A percentile compares a stretch with the other conserved stretches of the same genome.
phyloP scores from a whole-genome alignment of 176 grass and related monocot genomes.

The Hsuehochloa calcarea region DNA sequence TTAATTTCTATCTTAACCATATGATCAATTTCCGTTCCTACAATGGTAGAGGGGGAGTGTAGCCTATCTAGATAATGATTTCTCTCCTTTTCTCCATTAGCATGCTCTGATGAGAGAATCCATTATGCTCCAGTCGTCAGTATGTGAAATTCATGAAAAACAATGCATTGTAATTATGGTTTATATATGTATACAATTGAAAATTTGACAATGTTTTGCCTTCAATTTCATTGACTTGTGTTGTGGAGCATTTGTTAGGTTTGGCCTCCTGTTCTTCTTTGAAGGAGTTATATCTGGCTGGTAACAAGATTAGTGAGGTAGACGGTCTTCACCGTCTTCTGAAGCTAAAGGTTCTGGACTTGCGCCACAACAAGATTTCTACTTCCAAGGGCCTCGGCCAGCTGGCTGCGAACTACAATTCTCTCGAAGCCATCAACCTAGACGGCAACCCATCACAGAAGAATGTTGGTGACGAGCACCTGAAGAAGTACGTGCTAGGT shows the following conservation, averaged over 20 bases:
- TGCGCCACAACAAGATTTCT: conserved; percentile 75
- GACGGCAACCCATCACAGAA: conserved; percentile 84
- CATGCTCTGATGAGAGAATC: not conserved
- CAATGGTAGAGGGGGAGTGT: not conserved
- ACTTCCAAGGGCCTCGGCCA: conserved; percentile 75
- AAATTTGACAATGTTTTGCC: not conserved
- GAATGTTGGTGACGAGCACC: conserved; percentile 82
- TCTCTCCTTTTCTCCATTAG: not conserved
- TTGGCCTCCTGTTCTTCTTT: conserved; percentile 80
- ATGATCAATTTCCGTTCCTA: not conserved
- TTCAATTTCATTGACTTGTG: not conserved
- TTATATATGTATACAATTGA: not conserved
- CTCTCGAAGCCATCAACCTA: conserved; percentile 77
- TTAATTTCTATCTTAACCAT: not conserved
- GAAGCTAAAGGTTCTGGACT: conserved; percentile 81
- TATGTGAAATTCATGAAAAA: too few relatives aligned
- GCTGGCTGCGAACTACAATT: conserved; percentile 81
- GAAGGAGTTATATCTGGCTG: conserved; percentile 85
- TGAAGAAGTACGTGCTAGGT: conserved; percentile 74
- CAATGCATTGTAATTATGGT: not conserved
- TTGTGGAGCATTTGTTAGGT: conserved; percentile 43
- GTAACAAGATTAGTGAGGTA: conserved; percentile 95
- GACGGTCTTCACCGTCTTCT: conserved; percentile 91
- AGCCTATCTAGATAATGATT: not conserved
- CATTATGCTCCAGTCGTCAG: not conserved